Evolutionary conservation across 164 flowering plant species (phyloP).

Genomic region (Berberis thunbergii): DNA sequence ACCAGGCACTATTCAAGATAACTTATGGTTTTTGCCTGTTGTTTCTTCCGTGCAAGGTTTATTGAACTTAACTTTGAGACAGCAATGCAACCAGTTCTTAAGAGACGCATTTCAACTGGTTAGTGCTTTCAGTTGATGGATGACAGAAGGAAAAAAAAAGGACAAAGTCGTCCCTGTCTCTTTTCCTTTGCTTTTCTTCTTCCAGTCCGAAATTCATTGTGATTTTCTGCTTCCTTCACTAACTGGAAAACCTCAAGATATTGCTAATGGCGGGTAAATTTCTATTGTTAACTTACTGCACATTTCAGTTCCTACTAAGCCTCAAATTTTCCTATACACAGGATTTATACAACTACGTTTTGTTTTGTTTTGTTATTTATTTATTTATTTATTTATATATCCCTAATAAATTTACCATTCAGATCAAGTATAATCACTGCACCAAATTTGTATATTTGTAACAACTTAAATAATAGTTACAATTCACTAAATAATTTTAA

Average conservation of each 20-base stretch:
- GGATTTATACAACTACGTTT: no score
- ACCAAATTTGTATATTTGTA: no score
- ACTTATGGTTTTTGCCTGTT: background rate
- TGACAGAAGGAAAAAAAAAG: background rate
- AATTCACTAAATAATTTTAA: no score
- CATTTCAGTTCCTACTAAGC: background rate
- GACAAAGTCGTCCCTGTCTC: background rate
- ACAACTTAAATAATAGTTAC: no score
- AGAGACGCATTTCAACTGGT: slow-evolving; percentile 76
- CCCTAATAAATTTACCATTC: slow-evolving; percentile 48
- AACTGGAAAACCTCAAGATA: slow-evolving; percentile 65
- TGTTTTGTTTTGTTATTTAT: background rate
- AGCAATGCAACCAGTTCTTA: slow-evolving; percentile 65
- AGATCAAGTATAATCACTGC: slow-evolving; percentile 58
- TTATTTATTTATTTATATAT: no score
- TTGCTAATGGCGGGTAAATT: slow-evolving; percentile 81
- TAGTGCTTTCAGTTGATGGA: slow-evolving; percentile 5
- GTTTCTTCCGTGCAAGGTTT: slow-evolving; percentile 41
- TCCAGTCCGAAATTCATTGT: background rate
- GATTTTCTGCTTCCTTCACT: background rate
- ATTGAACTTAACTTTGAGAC: slow-evolving; percentile 67
- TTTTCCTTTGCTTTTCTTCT: background rate
- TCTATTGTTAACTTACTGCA: background rate
- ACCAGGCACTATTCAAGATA: background rate
- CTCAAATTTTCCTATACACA: background rate